Base-by-base conservation (phyloP, 2,329 filamentous ascomycete genomes). In the Epichloe scottii region DNA sequence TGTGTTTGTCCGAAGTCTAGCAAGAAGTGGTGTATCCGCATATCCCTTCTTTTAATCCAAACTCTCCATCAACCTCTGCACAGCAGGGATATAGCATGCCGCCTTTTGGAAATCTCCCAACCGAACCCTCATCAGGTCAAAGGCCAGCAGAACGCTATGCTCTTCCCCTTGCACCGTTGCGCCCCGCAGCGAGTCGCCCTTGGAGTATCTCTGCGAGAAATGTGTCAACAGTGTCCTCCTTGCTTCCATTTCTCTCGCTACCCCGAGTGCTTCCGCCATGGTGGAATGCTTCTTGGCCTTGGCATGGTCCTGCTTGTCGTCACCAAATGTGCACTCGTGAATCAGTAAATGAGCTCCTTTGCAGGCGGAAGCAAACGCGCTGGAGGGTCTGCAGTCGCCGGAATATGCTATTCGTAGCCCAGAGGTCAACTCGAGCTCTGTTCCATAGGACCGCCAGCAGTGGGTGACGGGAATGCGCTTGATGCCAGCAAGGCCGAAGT, bases 291-390 rank as follows among this genome's bases (percentile, higher is more conserved):
- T 89, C 78, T 98, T 98, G 48, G 85, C 87, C 30, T 77, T 63
- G 4, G 93, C 93, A 60, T 96, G 90, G 15, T 76, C 79, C 39
- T 68, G 60, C 59, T 95, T 78, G 60, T 93, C 87, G 63, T 95
- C 88, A 58, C 93, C 88, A 63, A 98, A 97, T 0, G 93, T 98
- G 55, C 89, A 90, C 74, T 98, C 93, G 71, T 98, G 93, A 51
- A 98, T 81, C 5, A 96, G 79, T 6, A 98, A 76, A 14, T 91
- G 95, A 2, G 85, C 83, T 55, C 82, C 82, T 44, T 71, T 70
- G 44, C 87, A 94, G 48, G 91, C 85, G 12, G 67, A 58, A 0
- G 81, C 79, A 62, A 98, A 96, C 0, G 69, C 63, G 2, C 69
- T 60, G 4, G 81, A 88, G 0, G 93, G 93, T 6, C 93, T 79